A percentile compares a stretch with the other conserved stretches of the same genome.
phyloP scores from a whole-genome alignment of 331 rosid genomes.

The Quercus lobata region DNA sequence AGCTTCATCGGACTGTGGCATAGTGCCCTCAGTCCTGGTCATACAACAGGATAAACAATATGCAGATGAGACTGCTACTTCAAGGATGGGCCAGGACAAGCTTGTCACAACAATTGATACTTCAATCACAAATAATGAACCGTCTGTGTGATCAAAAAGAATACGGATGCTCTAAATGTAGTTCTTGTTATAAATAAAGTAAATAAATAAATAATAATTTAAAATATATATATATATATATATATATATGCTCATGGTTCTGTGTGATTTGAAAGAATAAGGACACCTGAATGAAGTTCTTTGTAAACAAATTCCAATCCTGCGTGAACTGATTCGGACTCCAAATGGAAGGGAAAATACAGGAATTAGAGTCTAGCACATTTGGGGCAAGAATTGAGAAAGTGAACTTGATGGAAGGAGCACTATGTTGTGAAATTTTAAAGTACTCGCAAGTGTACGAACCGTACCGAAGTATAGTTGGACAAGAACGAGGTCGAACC shows the following conservation, averaged over 20 bases:
- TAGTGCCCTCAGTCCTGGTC: slow-evolving; percentile 23
- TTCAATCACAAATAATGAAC: not conserved
- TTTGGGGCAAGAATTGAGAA: not conserved
- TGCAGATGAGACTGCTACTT: not conserved
- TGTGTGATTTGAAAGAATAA: too few relatives aligned
- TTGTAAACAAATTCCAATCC: too few relatives aligned
- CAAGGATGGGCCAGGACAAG: not conserved
- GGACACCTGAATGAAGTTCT: too few relatives aligned
- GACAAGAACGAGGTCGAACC: too few relatives aligned
- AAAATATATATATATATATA: too few relatives aligned
- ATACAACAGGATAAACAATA: slow-evolving; percentile 4
- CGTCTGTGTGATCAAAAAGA: not conserved
- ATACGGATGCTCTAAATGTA: not conserved
- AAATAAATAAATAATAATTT: not conserved
- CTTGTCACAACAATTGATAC: not conserved
- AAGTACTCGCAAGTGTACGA: too few relatives aligned
- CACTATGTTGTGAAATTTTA: too few relatives aligned
- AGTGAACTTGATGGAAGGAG: too few relatives aligned
- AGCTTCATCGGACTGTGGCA: slow-evolving; percentile 10
- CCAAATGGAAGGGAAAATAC: not conserved
- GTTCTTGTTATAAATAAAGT: not conserved
- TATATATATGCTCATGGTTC: not conserved
- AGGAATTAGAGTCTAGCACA: not conserved
- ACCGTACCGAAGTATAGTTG: too few relatives aligned
- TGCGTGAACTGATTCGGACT: not conserved